A percentile compares a stretch with the other conserved stretches of the same genome.
Conservation (phyloP, 148 eudicot species). For the Amaranthus palmeri region DNA sequence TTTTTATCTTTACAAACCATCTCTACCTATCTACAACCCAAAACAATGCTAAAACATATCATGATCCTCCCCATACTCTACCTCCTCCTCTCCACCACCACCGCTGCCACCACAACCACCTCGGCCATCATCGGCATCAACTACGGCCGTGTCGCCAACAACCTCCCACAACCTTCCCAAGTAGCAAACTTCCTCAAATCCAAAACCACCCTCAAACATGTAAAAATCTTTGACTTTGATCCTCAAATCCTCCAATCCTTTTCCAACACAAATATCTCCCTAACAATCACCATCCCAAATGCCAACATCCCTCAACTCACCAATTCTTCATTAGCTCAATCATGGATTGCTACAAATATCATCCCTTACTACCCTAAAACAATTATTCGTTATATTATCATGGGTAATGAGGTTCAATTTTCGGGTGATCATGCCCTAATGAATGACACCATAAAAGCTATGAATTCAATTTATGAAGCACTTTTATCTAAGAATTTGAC, state of each 20-base stretch:
- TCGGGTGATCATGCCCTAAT: slow-evolving; percentile 36
- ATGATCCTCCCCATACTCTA: not conserved
- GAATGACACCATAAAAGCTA: slow-evolving; percentile 46
- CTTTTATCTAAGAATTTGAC: slow-evolving; percentile 23
- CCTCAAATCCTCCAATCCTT: slow-evolving; percentile 54
- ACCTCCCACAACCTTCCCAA: slow-evolving; percentile 58
- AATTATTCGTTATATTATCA: slow-evolving; percentile 39
- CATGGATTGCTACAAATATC: slow-evolving; percentile 45
- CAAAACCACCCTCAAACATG: slow-evolving; percentile 41
- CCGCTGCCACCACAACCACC: slow-evolving; percentile 2
- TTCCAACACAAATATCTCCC: slow-evolving; percentile 38
- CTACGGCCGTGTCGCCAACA: slow-evolving; percentile 69
- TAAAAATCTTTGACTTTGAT: slow-evolving; percentile 64
- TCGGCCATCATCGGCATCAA: slow-evolving; percentile 50
- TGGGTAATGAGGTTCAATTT: slow-evolving; percentile 67
- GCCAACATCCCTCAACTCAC: slow-evolving; percentile 37
- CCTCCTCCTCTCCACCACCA: slow-evolving; percentile 1
- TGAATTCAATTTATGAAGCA: slow-evolving; percentile 41
- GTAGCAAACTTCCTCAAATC: slow-evolving; percentile 51
- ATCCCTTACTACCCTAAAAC: slow-evolving; percentile 44
- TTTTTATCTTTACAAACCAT: too few relatives aligned
- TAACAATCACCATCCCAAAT: slow-evolving; percentile 58
- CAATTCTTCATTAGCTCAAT: slow-evolving; percentile 33
- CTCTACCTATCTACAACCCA: too few relatives aligned
- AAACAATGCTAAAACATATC: too few relatives aligned